Evolutionary conservation across 2,329 filamentous ascomycete species (phyloP).

Genomic region (Aspergillus ustus): DNA sequence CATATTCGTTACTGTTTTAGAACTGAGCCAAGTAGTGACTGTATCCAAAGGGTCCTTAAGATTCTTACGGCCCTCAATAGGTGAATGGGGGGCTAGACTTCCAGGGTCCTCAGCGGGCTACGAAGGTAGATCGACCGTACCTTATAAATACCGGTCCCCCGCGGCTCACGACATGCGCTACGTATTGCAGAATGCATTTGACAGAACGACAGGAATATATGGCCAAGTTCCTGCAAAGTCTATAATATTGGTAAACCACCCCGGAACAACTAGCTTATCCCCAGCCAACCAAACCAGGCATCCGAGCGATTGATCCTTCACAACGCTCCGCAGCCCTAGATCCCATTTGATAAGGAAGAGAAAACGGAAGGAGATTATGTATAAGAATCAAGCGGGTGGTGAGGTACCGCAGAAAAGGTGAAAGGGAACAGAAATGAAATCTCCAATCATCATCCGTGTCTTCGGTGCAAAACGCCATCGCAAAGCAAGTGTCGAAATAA

Average conservation of each 20-base stretch:
- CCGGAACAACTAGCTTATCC: constrained; percentile 18
- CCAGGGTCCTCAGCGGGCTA: background rate
- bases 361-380: constrained; percentile 27
- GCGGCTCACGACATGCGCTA: background rate
- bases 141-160: background rate
- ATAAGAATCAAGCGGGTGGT: constrained; percentile 21
- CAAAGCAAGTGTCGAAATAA: constrained; percentile 36
- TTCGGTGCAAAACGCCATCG: constrained; percentile 42
- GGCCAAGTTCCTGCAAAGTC: constrained; percentile 30
- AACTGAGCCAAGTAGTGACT: too few species aligned
- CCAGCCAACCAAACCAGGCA: constrained; percentile 16
- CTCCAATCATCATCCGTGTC: constrained; percentile 36
- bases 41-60: background rate
- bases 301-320: constrained; percentile 22
- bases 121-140: background rate
- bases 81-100: background rate
- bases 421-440: constrained; percentile 24
- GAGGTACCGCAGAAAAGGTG: constrained; percentile 20
- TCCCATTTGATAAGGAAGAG: constrained; percentile 19
- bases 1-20: too few species aligned
- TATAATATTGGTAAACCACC: constrained; percentile 28
- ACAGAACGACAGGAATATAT: constrained; percentile 13
- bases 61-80: background rate
- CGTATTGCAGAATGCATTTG: too few species aligned
- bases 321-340: constrained; percentile 20